Evolutionary conservation across 305 asterid species (phyloP), one percentile per base, ranked within the genome.

Genomic region (Ilex paraguariensis): DNA sequence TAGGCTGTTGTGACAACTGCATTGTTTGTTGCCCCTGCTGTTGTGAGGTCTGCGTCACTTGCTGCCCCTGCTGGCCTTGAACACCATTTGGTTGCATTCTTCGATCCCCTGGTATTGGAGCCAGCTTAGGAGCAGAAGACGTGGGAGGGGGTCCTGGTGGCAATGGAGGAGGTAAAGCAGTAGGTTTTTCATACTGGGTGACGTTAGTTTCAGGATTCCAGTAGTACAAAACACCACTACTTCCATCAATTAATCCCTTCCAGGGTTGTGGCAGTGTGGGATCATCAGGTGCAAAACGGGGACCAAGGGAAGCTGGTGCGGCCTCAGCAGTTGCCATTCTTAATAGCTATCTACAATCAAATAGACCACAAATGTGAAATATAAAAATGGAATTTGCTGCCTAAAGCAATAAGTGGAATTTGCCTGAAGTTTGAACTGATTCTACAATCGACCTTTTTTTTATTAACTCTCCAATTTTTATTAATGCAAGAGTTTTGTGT

Each of bases 151-250:
- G 91, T 48, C 93, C 91, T 50, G 77, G 70, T n/a, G 90, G 92
- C 78, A 87, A 71, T 36, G 96, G 90, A 42, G 96, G 91, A 1
- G 93, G 84, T 59, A 69, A 55, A 40, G 84, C 75, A 12, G 82
- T 32, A 4, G 97, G 97, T 67, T 80, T 87, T 69, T 90, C 98
- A 46, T 90, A 92, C 69, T 90, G 98, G 4, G 98, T 90, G 63
- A 84, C 85, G 69, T 82, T 85, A 10, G 97, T 92, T 78, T 92
- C 97, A 14, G 91, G 95, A 77, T 92, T 92, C 98, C 98, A 92
- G 67, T 82, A 92, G 73, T 92, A 92, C 62, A 85, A 45, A 33
- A 75, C 48, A 54, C 90, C 91, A 0, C 95, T 79, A 62, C 81
- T 84, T 72, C 95, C 95, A 73, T 92, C 98, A 67, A 92, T 83